These are phyloP conservation scores for Diplodia scrobiculata DNA, from an alignment of 2,329 filamentous ascomycete genomes.

Conservation along the genomic window DNA sequence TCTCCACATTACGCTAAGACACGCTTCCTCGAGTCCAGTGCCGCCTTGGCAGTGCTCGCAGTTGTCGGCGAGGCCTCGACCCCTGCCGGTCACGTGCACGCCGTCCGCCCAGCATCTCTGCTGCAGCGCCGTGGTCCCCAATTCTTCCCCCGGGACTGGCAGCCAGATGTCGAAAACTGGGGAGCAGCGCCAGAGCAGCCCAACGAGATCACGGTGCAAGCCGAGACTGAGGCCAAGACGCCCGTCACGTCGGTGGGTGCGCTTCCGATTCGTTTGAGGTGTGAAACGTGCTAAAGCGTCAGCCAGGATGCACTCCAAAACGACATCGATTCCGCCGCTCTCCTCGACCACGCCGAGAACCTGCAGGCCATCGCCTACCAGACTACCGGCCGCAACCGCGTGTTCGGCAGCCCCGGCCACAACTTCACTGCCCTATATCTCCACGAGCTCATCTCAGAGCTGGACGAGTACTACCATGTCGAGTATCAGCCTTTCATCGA, in stretches of 20 bases:
- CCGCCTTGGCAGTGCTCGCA: conserved; percentile 12
- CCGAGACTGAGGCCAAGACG: neutral
- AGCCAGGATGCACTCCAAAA: conserved; percentile 35
- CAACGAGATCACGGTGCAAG: conserved; percentile 3
- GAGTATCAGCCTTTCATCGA: conserved; percentile 42
- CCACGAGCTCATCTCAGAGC: conserved; percentile 37
- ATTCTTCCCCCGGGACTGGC: conserved; percentile 1
- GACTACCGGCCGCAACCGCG: conserved; percentile 42
- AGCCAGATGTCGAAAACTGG: conserved; percentile 9
- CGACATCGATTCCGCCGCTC: conserved; percentile 38
- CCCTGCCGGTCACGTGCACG: conserved; percentile 1
- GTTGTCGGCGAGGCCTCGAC: neutral
- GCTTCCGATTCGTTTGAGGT: too few relatives aligned
- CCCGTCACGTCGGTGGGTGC: conserved; percentile 7
- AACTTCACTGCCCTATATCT: conserved; percentile 42
- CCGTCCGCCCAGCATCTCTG: neutral
- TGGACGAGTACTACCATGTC: conserved; percentile 41
- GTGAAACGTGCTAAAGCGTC: neutral
- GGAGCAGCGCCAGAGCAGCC: conserved; percentile 7
- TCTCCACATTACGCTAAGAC: neutral
- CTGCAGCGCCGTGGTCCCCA: conserved; percentile 6
- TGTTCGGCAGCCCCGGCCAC: conserved; percentile 42
- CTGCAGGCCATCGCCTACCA: conserved; percentile 40
- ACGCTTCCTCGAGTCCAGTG: conserved; percentile 7
- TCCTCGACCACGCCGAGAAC: conserved; percentile 41